Conservation (phyloP, 2,329 filamentous ascomycete species). For the Catunica adiposa region DNA sequence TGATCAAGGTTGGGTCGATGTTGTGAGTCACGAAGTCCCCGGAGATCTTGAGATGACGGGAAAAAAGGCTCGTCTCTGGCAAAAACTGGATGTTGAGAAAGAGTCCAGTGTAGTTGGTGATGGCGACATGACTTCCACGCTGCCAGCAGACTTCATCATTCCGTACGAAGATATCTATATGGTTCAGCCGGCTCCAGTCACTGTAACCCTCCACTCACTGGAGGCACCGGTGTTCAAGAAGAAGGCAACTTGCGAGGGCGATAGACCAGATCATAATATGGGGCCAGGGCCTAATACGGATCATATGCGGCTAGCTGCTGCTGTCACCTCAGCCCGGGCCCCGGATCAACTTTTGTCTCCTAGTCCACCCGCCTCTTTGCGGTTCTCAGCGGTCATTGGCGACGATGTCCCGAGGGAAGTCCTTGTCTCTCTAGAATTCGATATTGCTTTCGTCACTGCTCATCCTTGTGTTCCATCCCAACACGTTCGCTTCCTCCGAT, state of each 20-base stretch:
- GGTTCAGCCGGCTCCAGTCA: constrained; percentile 30
- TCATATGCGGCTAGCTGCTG: constrained; percentile 6
- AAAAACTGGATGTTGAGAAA: constrained; percentile 40
- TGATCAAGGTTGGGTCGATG: constrained; percentile 40
- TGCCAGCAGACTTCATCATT: constrained; percentile 46
- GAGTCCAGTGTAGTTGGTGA: constrained; percentile 45
- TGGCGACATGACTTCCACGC: constrained; percentile 34
- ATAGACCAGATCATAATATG: not conserved
- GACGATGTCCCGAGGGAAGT: constrained; percentile 10
- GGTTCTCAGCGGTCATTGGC: constrained; percentile 23
- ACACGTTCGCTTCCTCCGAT: constrained; percentile 40
- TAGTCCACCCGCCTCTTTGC: constrained; percentile 21
- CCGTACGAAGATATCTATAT: constrained; percentile 39
- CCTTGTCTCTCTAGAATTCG: constrained; percentile 34
- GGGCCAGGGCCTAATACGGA: not conserved
- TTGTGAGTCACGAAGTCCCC: constrained; percentile 37
- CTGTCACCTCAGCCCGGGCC: constrained; percentile 17
- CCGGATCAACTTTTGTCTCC: constrained; percentile 19
- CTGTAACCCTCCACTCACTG: constrained; percentile 33
- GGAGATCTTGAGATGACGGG: constrained; percentile 34
- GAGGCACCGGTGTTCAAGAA: constrained; percentile 25
- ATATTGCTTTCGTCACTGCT: constrained; percentile 49
- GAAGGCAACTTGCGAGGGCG: not conserved
- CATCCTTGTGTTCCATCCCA: constrained; percentile 46
- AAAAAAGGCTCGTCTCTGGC: constrained; percentile 43